Evolutionary conservation across 441 rosid genomes (phyloP).

Genomic region (Eutrema salsugineum): DNA sequence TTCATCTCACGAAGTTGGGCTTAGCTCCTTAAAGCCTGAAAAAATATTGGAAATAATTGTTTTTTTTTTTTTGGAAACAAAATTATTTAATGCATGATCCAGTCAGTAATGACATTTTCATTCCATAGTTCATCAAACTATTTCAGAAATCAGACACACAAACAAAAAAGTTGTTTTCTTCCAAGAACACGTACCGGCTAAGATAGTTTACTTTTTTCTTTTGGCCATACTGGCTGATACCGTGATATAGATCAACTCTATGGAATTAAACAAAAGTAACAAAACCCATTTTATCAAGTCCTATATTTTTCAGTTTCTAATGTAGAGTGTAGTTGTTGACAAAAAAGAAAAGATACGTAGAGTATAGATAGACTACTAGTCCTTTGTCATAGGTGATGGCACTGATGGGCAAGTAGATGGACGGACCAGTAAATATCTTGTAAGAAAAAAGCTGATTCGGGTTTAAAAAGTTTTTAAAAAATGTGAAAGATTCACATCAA

Average conservation of each 20-base stretch:
- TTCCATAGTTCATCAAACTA: background rate
- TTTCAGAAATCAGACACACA: too few species aligned
- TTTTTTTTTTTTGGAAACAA: too few species aligned
- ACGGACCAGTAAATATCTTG: background rate
- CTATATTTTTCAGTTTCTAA: background rate
- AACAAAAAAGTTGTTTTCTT: too few species aligned
- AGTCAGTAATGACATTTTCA: too few species aligned
- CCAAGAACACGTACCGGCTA: too few species aligned
- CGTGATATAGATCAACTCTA: background rate
- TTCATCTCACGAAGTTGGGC: background rate
- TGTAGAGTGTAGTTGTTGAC: background rate
- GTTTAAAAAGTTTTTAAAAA: background rate
- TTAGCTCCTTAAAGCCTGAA: too few species aligned
- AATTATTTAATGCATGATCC: background rate
- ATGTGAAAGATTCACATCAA: conserved; percentile 9
- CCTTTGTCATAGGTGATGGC: conserved; percentile 8
- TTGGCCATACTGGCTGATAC: background rate
- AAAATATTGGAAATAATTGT: too few species aligned
- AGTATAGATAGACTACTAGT: background rate
- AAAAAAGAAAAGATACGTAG: too few species aligned
- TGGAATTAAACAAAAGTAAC: background rate
- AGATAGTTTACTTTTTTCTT: background rate
- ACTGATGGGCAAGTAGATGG: background rate
- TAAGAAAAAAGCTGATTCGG: conserved; percentile 15
- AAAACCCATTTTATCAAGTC: background rate